A percentile compares a stretch with the other conserved stretches of the same genome.
phyloP scores from a whole-genome alignment of 352 stramenopile species.

The Aphanomyces cochlioides region DNA sequence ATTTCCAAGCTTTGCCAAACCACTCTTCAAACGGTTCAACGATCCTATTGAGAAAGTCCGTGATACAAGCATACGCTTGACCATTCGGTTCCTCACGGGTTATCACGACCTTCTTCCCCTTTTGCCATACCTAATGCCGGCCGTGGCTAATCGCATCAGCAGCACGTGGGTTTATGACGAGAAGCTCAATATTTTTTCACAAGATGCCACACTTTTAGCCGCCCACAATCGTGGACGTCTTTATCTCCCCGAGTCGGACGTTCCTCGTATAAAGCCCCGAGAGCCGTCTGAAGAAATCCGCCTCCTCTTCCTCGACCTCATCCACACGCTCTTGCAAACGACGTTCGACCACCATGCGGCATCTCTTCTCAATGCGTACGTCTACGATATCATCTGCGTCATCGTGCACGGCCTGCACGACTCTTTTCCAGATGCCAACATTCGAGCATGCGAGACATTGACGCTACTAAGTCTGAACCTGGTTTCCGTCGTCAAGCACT shows the following conservation, averaged over 20 bases:
- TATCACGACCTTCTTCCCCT: conserved; percentile 55
- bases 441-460: conserved; percentile 59
- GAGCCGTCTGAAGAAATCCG: conserved; percentile 80
- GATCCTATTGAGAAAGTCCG: conserved; percentile 75
- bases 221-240: conserved; percentile 70
- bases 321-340: conserved; percentile 50
- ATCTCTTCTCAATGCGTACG: conserved; percentile 75
- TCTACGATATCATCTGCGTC: conserved; percentile 70
- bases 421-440: conserved; percentile 84
- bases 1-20: conserved; percentile 60
- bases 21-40: conserved; percentile 80
- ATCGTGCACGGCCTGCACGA: conserved; percentile 76
- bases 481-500: conserved; percentile 92
- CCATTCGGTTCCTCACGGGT: conserved; percentile 46
- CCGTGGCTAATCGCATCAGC: conserved; percentile 59
- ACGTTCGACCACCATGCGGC: conserved; percentile 47
- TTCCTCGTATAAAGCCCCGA: conserved; percentile 41
- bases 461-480: conserved; percentile 56
- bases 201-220: conserved; percentile 61
- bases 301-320: conserved; percentile 50
- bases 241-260: conserved; percentile 41
- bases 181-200: conserved; percentile 68
- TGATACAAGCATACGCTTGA: conserved; percentile 59
- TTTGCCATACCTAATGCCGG: conserved; percentile 70
- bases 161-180: conserved; percentile 69